phyloP scores from a whole-genome alignment of 2,329 filamentous ascomycete genomes.

The Fusarium chaquense region DNA sequence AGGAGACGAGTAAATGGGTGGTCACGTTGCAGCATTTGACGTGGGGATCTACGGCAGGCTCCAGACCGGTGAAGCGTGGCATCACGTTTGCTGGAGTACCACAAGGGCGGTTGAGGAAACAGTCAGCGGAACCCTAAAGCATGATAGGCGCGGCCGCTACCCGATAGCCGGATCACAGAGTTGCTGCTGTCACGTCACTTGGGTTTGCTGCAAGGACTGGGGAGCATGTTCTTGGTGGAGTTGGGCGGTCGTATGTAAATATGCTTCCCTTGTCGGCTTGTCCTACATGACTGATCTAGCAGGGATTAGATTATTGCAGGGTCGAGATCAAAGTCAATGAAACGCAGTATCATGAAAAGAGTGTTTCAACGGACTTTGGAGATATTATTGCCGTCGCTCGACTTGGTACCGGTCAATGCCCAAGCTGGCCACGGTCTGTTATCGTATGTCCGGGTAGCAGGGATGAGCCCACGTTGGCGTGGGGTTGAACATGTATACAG shows the following conservation, averaged over 20 bases:
- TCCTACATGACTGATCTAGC: slow-evolving; percentile 40
- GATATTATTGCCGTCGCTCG: slow-evolving; percentile 11
- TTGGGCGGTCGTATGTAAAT: slow-evolving; percentile 19
- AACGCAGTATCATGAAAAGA: slow-evolving; percentile 30
- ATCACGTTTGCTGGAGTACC: slow-evolving; percentile 34
- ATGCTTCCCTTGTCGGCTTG: slow-evolving; percentile 38
- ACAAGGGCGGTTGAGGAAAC: slow-evolving; percentile 37
- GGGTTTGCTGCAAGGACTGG: slow-evolving; percentile 16
- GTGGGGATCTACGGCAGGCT: slow-evolving; percentile 40
- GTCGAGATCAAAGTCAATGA: slow-evolving; percentile 7
- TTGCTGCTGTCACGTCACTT: slow-evolving; percentile 25
- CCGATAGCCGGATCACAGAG: slow-evolving; percentile 31
- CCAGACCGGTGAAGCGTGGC: slow-evolving; percentile 46
- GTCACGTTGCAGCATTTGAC: slow-evolving; percentile 37
- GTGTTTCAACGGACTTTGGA: slow-evolving; percentile 5
- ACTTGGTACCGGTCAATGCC: slow-evolving; percentile 40
- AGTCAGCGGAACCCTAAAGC: slow-evolving; percentile 2
- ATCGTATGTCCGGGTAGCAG: slow-evolving; percentile 7
- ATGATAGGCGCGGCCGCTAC: slow-evolving; percentile 37
- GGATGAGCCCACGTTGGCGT: slow-evolving; percentile 18
- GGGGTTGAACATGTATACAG: slow-evolving; percentile 16
- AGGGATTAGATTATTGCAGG: slow-evolving; percentile 22
- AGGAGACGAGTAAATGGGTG: slow-evolving; percentile 19
- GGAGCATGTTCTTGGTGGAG: slow-evolving; percentile 13
- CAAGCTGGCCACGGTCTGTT: slow-evolving; percentile 17